Percentiles rank a stretch among this genome's conserved stretches.
These are phyloP conservation scores for Pythium aristosporum DNA, from an alignment of 352 stramenopile genomes.

Conservation along the genomic window DNA sequence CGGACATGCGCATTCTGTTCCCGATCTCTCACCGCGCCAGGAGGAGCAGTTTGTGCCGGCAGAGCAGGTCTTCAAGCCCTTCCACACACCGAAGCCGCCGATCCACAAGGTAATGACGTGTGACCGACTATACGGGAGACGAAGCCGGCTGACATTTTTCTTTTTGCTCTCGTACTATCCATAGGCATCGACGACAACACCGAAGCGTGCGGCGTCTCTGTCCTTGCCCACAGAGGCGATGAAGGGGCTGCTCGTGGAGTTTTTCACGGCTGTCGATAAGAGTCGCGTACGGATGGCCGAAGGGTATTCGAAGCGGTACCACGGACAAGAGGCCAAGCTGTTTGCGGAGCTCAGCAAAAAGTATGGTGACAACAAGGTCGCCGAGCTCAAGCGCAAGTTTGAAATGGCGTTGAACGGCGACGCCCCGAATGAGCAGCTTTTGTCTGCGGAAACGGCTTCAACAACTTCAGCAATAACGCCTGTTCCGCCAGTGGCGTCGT, in stretches of 20 bases:
- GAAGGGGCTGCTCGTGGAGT: constrained; percentile 57
- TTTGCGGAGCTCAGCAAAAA: constrained; percentile 65
- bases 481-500: not conserved
- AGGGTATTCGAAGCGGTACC: constrained; percentile 68
- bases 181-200: not conserved
- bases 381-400: constrained; percentile 31
- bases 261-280: constrained; percentile 64
- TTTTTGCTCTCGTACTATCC: not conserved
- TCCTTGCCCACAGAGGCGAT: constrained; percentile 17
- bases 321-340: constrained; percentile 57
- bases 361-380: constrained; percentile 56
- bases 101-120: not conserved
- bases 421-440: constrained; percentile 10
- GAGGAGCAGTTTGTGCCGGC: constrained; percentile 24
- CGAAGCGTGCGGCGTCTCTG: not conserved
- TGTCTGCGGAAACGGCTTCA: not conserved
- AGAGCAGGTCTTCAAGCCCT: constrained; percentile 22
- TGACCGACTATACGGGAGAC: not conserved
- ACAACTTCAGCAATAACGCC: not conserved
- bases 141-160: not conserved
- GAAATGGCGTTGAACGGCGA: constrained; percentile 22
- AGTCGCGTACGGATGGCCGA: constrained; percentile 61
- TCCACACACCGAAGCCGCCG: constrained; percentile 10
- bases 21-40: not conserved
- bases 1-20: not conserved